Conservation (phyloP, 2,329 filamentous ascomycete genomes). For the Helotiales sp. region DNA sequence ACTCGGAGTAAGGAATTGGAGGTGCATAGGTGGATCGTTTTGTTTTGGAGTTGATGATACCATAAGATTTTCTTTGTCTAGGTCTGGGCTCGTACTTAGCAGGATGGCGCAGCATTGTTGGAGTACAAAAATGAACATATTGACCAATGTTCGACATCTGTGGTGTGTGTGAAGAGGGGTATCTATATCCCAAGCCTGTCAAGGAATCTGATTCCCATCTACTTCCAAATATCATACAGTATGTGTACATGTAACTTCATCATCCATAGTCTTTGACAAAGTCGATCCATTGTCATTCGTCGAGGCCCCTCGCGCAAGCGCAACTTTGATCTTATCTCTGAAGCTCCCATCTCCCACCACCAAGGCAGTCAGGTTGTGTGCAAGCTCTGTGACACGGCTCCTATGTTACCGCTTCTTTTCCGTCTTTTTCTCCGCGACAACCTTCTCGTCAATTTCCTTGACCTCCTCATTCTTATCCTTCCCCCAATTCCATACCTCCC, state of each 20-base stretch:
- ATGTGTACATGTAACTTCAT: no score
- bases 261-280: no score
- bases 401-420: slow-evolving; percentile 9
- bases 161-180: no score
- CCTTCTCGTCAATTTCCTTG: slow-evolving; percentile 30
- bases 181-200: background rate
- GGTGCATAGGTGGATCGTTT: background rate
- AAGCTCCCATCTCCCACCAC: no score
- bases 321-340: no score
- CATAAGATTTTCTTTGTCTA: slow-evolving; percentile 3
- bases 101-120: slow-evolving; percentile 3
- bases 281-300: no score
- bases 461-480: slow-evolving; percentile 37
- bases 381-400: background rate
- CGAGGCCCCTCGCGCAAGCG: no score
- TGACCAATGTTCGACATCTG: background rate
- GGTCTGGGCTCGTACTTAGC: background rate
- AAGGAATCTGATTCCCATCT: no score
- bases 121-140: slow-evolving; percentile 6
- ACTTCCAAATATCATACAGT: no score
- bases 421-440: slow-evolving; percentile 18
- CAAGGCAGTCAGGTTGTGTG: background rate
- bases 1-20: background rate
- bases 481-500: slow-evolving; percentile 48
- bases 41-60: slow-evolving; percentile 7